Evolutionary conservation across 1,139 yeast species (phyloP), one percentile per base, ranked within the genome.

Genomic region (Ogataea hybrid): DNA sequence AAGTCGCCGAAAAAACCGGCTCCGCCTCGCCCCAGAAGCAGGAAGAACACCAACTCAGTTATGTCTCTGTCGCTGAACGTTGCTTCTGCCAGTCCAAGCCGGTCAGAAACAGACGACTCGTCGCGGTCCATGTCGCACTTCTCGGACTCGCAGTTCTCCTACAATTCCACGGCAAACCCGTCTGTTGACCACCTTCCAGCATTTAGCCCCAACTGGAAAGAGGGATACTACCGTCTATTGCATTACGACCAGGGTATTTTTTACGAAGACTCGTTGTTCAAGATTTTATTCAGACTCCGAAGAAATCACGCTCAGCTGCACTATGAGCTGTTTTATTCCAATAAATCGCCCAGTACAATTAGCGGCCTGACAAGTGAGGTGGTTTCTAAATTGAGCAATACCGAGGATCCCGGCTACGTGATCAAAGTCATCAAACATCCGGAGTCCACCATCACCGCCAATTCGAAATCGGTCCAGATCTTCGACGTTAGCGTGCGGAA

Each of bases 191-290:
- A 15, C 3, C 17, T 15, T 2, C 30, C 32, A 7, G 11, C 21
- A 3, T 36, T 50, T 8, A 44, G 53, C 11, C 28, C 90, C 1
- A 79, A 79, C 52, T 90, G 97, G 96, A 80, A 81, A 53, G 71
- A 74, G 34, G 96, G 96, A 0, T 89, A 79, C 62, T 74, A 76
- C 49, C 71, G 94, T 52, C 75, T 86, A 73, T 65, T 86, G 36
- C 81, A 80, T 47, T 81, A 77, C 57, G 81, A 80, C 49, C 92
- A 86, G 39, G 97, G 97, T 36, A 76, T 88, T 0, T 80, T 90
- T 46, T 87, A 75, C 59, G 89, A 85, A 50, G 85, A 83, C 52
- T 83, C 88, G 22, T 64, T 87, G 36, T 58, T 90, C 17, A 85
- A 81, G 54, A 71, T 90, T 23, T 73, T 87, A 0, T 79, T 82